Percentiles rank a stretch among this genome's conserved stretches.
These are phyloP conservation scores for Asclepias syriaca DNA, from an alignment of 257 asterid species.

Conservation along the genomic window DNA sequence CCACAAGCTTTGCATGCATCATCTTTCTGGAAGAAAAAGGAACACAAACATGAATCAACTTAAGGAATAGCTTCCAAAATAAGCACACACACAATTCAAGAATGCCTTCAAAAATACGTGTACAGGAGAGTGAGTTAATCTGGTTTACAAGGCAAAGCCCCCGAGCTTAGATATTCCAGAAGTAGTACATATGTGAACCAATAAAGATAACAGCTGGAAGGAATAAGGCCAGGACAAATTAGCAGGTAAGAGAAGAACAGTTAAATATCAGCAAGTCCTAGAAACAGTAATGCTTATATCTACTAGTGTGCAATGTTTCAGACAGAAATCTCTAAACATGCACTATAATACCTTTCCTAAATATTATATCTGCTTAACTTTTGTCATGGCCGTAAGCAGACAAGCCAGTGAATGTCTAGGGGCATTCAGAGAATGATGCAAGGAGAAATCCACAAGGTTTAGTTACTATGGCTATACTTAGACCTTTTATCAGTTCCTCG, in stretches of 20 bases:
- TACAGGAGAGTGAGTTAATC: background rate
- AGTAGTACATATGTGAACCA: background rate
- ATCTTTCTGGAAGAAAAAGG: constrained; percentile 48
- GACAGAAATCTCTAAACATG: background rate
- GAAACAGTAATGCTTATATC: background rate
- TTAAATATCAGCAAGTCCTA: background rate
- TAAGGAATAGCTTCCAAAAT: constrained; percentile 8
- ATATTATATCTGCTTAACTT: no score
- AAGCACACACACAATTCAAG: background rate
- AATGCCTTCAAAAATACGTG: background rate
- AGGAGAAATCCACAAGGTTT: background rate
- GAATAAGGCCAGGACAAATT: background rate
- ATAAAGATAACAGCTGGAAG: background rate
- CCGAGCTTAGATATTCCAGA: background rate
- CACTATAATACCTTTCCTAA: background rate
- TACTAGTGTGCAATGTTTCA: background rate
- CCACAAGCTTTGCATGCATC: constrained; percentile 83
- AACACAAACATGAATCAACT: background rate
- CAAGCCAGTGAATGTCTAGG: background rate
- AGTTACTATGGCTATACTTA: background rate
- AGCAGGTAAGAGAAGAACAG: background rate
- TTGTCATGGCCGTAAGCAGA: background rate
- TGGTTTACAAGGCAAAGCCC: background rate
- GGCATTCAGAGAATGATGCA: background rate
- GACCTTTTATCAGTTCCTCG: no score